Evolutionary conservation across 2,329 filamentous ascomycete species (phyloP).

Genomic region (Exophiala sideris): DNA sequence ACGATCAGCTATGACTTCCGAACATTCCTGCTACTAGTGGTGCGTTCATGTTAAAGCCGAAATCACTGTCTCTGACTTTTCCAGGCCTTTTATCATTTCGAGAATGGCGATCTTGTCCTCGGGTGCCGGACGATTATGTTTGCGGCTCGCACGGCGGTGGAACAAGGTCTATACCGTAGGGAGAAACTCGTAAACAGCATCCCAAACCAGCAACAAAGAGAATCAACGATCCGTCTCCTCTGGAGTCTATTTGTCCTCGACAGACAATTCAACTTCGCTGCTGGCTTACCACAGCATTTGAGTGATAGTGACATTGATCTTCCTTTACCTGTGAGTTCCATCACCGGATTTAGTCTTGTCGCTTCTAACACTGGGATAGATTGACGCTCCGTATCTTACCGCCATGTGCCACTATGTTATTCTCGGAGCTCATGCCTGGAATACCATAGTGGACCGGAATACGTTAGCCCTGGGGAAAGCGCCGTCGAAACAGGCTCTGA

Average conservation of each 20-base stretch:
- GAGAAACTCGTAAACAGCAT: not conserved
- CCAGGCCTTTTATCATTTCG: constrained; percentile 8
- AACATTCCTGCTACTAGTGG: constrained; percentile 2
- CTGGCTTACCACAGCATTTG: constrained; percentile 7
- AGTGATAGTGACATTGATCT: constrained; percentile 11
- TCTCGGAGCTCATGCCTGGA: constrained; percentile 10
- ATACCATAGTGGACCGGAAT: constrained; percentile 3
- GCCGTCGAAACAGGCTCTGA: constrained; percentile 3
- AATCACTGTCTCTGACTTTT: not conserved
- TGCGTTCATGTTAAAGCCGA: not conserved
- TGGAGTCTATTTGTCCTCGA: constrained; percentile 9
- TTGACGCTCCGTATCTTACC: constrained; percentile 3
- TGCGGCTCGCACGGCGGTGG: constrained; percentile 9
- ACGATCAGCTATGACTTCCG: constrained; percentile 10
- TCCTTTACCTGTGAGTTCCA: constrained; percentile 1
- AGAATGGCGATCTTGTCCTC: constrained; percentile 6
- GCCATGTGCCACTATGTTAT: constrained; percentile 9
- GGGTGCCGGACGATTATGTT: constrained; percentile 6
- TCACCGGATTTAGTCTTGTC: not conserved
- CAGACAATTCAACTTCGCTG: constrained; percentile 12
- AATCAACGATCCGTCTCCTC: constrained; percentile 4
- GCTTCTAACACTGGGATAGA: not conserved
- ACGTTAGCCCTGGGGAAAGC: constrained; percentile 1
- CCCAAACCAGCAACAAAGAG: constrained; percentile 1
- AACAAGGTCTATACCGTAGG: constrained; percentile 11